Evolutionary conservation across 192 early-diverging fungal species (phyloP).

Genomic region (Coemansia sp.): DNA sequence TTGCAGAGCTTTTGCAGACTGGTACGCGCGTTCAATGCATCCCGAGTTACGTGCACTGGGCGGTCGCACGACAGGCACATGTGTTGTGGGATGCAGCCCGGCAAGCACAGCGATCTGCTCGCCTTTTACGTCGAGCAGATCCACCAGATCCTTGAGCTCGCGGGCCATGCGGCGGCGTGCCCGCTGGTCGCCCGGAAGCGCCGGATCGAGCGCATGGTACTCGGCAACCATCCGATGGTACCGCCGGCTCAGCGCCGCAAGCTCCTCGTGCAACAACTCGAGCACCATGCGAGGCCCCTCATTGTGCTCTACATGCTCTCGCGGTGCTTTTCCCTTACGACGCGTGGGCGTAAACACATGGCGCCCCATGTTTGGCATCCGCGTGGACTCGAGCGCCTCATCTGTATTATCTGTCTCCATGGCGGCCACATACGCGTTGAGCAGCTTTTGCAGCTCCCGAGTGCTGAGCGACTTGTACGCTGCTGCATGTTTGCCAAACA

Average conservation of each 20-base stretch:
- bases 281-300: constrained; percentile 24
- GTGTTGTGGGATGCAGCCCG: constrained; percentile 23
- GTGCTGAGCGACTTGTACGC: constrained; percentile 43
- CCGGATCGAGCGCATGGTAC: constrained; percentile 33
- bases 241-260: constrained; percentile 50
- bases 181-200: constrained; percentile 21
- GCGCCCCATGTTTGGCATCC: not conserved
- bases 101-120: constrained; percentile 53
- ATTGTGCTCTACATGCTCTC: not conserved
- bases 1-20: constrained; percentile 43
- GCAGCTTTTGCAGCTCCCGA: constrained; percentile 40
- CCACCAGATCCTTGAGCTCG: constrained; percentile 53
- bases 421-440: constrained; percentile 46
- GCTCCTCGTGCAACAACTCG: constrained; percentile 42
- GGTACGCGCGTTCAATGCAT: constrained; percentile 28
- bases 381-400: not conserved
- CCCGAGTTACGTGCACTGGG: not conserved
- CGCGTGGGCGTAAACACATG: constrained; percentile 43
- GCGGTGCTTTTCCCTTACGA: not conserved
- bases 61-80: no score
- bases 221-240: constrained; percentile 45
- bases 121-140: constrained; percentile 51
- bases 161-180: constrained; percentile 33
- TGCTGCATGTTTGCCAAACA: constrained; percentile 37
- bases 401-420: constrained; percentile 36